Evolutionary conservation across 2,329 filamentous ascomycete genomes (phyloP), one percentile per base, ranked within the genome.

Genomic region (Furcasterigmium sp.): DNA sequence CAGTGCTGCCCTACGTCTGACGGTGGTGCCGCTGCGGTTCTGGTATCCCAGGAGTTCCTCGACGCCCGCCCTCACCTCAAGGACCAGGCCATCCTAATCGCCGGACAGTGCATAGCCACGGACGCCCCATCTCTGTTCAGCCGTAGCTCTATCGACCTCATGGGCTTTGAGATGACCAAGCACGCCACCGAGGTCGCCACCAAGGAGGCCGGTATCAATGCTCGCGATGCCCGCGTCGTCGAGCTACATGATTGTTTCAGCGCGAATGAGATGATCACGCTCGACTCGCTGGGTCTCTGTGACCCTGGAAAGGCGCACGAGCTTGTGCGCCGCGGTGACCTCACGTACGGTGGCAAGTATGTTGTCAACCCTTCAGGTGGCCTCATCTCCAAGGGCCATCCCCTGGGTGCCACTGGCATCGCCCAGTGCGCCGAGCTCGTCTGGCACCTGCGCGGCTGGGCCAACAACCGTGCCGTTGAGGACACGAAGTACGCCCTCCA

Each of bases 241-340:
- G 91, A 97, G 70, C 73, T 97, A 47, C 93, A 97, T 67, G 93
- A 97, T 70, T 97, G 93, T 72, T 97, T 97, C 76, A 90, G 84
- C 15, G 84, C 91, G 20, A 97, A 97, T 63, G 88, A 97, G 72
- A 86, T 97, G 85, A 78, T 93, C 41, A 84, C 82, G 2, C 82
- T 97, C 40, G 91, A 97, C 60, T 88, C 88, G 0, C 76, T 97
- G 1, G 90, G 89, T 2, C 76, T 97, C 10, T 80, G 75, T 32
- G 82, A 82, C 46, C 80, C 76, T 13, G 91, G 91, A 14, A 91
- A 89, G 63, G 93, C 91, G 0, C 91, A 96, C 62, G 89, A 96
- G 66, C 81, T 96, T 65, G 89, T 97, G 19, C 82, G 90, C 34
- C 68, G 67, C 9, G 91, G 91, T 21, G 90, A 91, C 56, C 95